Percentiles rank a stretch among this genome's conserved stretches.
These are phyloP conservation scores for Inonotus hispidus DNA, from an alignment of 1,284 basidiomycete species.

Conservation along the genomic window DNA sequence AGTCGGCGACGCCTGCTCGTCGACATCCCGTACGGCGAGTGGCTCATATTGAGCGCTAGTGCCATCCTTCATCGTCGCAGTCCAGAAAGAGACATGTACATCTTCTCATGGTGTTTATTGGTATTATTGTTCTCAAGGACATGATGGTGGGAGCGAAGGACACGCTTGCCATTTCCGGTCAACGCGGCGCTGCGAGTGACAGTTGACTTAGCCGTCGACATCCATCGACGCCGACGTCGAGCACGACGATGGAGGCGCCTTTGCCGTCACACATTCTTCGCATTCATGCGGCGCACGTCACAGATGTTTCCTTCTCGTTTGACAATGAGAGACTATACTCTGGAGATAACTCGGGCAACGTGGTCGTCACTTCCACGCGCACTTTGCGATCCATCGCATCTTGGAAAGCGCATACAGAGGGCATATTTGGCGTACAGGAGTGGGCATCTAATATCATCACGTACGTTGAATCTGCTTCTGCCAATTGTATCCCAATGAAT, in stretches of 20 bases:
- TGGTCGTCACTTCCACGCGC: constrained; percentile 67
- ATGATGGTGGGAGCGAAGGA: constrained; percentile 4
- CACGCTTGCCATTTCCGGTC: neutral
- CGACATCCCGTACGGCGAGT: constrained; percentile 3
- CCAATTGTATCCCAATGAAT: neutral
- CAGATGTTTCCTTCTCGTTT: constrained; percentile 39
- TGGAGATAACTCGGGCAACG: constrained; percentile 69
- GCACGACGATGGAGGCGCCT: constrained; percentile 12
- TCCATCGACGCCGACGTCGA: too few species aligned
- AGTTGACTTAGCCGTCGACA: neutral
- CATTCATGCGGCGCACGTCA: constrained; percentile 35
- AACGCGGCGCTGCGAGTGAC: neutral
- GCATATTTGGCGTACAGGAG: constrained; percentile 73
- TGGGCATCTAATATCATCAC: constrained; percentile 63
- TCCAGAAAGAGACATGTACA: neutral
- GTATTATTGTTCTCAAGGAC: neutral
- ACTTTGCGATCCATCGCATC: constrained; percentile 62
- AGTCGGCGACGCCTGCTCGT: neutral
- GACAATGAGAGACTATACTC: constrained; percentile 78
- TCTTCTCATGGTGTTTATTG: neutral
- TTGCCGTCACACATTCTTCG: constrained; percentile 34
- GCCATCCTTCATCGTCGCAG: constrained; percentile 3
- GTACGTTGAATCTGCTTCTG: constrained; percentile 42
- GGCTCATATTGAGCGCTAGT: neutral
- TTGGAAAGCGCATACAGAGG: constrained; percentile 77